A percentile compares a stretch with the other conserved stretches of the same genome.
phyloP scores from a whole-genome alignment of 2,329 filamentous ascomycete species.

The Pezizomycotina sp. region DNA sequence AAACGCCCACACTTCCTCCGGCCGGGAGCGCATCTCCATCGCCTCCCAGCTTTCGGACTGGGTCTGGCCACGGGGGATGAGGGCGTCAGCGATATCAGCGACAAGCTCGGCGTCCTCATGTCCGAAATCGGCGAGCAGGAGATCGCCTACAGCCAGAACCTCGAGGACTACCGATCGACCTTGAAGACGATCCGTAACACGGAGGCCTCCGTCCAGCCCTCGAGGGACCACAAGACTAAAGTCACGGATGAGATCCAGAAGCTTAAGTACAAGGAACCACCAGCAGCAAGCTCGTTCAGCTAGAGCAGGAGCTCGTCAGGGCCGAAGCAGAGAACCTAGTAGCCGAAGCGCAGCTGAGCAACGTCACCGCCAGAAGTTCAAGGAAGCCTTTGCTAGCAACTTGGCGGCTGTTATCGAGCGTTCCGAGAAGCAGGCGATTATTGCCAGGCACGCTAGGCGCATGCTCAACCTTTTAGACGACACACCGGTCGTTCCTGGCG shows the following conservation, averaged over 20 bases:
- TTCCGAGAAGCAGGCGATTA: conserved; percentile 88
- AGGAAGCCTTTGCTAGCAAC: conserved; percentile 80
- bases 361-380: conserved; percentile 96
- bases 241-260: conserved; percentile 82
- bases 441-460: conserved; percentile 76
- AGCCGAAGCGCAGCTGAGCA: conserved; percentile 88
- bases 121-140: conserved; percentile 91
- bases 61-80: conserved; percentile 83
- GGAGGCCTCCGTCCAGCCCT: conserved; percentile 86
- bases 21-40: conserved; percentile 66
- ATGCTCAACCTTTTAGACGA: conserved; percentile 78
- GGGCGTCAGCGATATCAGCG: conserved; percentile 70
- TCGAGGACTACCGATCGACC: conserved; percentile 68
- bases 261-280: conserved; percentile 81
- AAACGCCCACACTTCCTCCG: conserved; percentile 65
- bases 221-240: conserved; percentile 70
- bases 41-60: conserved; percentile 87
- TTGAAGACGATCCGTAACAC: conserved; percentile 92
- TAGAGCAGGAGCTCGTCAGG: conserved; percentile 92
- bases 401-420: conserved; percentile 85
- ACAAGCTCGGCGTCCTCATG: conserved; percentile 87
- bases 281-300: conserved; percentile 63
- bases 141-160: conserved; percentile 64
- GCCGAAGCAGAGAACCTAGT: conserved; percentile 93
- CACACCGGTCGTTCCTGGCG: conserved; percentile 73